Evolutionary conservation across 129 eudicot species (phyloP), one percentile per base, ranked within the genome.

Genomic region (Flaveria linearis): DNA sequence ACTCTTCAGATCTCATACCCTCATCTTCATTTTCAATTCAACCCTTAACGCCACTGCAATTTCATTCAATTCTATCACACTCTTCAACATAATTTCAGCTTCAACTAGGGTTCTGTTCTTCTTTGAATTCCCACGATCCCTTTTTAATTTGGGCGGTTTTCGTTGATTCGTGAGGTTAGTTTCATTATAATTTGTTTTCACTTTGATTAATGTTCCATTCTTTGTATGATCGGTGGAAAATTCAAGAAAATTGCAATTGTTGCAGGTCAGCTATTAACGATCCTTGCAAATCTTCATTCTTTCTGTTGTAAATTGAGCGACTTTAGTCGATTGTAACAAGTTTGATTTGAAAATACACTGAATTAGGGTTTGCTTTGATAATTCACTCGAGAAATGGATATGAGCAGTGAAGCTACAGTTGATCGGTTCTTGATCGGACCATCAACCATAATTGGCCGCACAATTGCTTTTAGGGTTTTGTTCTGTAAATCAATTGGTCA

Each of bases 371-470:
- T 26, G 12, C 5, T 76, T 64, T 46, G 51, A 11, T 28, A 13
- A n/a, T 62, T 26, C 61, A 50, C 63, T 75, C 1, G 57, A 55
- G 69, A 67, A 75, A 94, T 94, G 98, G 98, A 91, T 83, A 88
- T 94, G 16, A 91, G 91, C 75, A 88, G 91, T 63, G 98, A 94
- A 78, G 96, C 98, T 1, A 81, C 71, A 26, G 87, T 94, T 61
- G 96, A 91, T 76, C 83, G 81, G 46, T 94, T 94, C 80, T 86
- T 84, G 6, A 94, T 94, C 51, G 98, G 98, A 16, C 98, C 98
- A 22, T 84, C 92, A 0, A 85, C 93, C 2, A 71, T 91, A 0
- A n/a, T 91, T 26, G 98, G 98, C 26, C 75, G 97, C 41, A 85
- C 97, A 12, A 63, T 91, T 76, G 97, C 97, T 18, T 91, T 88